Conservation (phyloP, 108 stramenopile species). For the Epipyxis sp. region DNA sequence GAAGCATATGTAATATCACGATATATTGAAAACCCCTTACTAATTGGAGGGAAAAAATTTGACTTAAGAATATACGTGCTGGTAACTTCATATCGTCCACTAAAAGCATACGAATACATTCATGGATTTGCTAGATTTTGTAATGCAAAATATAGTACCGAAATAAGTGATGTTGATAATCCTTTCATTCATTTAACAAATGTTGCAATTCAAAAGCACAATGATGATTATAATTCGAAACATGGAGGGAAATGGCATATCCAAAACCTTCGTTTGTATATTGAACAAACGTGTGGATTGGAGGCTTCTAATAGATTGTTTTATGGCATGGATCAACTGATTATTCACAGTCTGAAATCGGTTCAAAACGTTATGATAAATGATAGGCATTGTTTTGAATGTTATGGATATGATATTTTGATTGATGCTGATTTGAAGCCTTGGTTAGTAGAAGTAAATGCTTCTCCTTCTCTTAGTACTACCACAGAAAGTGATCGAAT, state of each 20-base stretch:
- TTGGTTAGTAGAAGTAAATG: conserved; percentile 84
- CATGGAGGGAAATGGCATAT: conserved; percentile 70
- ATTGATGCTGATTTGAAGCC: conserved; percentile 69
- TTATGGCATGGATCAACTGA: conserved; percentile 56
- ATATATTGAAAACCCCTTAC: conserved; percentile 72
- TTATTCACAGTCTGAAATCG: conserved; percentile 57
- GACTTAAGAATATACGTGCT: conserved; percentile 68
- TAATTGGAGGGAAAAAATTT: conserved; percentile 74
- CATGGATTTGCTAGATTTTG: conserved; percentile 70
- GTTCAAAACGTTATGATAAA: conserved; percentile 66
- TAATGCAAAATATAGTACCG: conserved; percentile 58
- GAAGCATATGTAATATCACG: conserved; percentile 61
- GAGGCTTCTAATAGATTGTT: conserved; percentile 54
- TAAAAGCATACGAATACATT: conserved; percentile 57
- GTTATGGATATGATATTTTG: conserved; percentile 77
- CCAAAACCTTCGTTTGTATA: conserved; percentile 47
- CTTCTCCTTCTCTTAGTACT: conserved; percentile 64
- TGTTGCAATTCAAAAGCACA: conserved; percentile 67
- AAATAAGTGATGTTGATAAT: conserved; percentile 53
- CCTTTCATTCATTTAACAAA: conserved; percentile 62
- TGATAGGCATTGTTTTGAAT: conserved; percentile 74
- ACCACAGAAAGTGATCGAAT: conserved; percentile 55
- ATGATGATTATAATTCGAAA: conserved; percentile 58
- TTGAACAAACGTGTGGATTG: conserved; percentile 51
- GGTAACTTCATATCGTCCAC: conserved; percentile 59